These are phyloP conservation scores for Saprolegnia parasitica DNA, from an alignment of 352 stramenopile genomes.

Conservation along the genomic window DNA sequence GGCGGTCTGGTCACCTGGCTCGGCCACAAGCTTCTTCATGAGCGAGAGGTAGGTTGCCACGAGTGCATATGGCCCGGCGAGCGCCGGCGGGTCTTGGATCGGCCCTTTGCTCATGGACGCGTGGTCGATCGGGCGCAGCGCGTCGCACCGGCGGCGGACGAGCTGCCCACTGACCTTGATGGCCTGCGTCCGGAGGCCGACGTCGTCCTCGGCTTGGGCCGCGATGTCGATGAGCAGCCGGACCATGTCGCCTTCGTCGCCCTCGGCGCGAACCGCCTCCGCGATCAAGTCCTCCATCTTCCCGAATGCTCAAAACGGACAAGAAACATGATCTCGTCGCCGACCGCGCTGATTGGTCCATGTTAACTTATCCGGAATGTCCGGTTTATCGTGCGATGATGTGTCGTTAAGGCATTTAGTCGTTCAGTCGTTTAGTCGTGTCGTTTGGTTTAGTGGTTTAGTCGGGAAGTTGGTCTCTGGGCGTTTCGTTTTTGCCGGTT, in stretches of 20 bases:
- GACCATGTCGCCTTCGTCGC: conserved; percentile 25
- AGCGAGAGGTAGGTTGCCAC: conserved; percentile 4
- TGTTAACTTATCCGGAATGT: background rate
- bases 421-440: too few relatives aligned
- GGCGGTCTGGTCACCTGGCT: background rate
- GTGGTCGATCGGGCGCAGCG: conserved; percentile 5
- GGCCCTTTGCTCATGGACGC: background rate
- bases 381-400: background rate
- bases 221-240: conserved; percentile 24
- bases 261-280: conserved; percentile 12
- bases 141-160: background rate
- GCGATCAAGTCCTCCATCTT: conserved; percentile 20
- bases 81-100: background rate
- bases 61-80: background rate
- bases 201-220: conserved; percentile 7
- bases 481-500: too few relatives aligned
- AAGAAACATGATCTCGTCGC: background rate
- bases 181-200: conserved; percentile 1
- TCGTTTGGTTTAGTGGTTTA: too few relatives aligned
- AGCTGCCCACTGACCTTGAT: conserved; percentile 10
- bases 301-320: background rate
- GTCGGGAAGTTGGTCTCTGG: too few relatives aligned
- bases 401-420: too few relatives aligned
- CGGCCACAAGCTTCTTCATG: background rate
- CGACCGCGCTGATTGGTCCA: background rate